Conservation (phyloP, 148 eudicot genomes). For the Nepenthes mirabilis region DNA sequence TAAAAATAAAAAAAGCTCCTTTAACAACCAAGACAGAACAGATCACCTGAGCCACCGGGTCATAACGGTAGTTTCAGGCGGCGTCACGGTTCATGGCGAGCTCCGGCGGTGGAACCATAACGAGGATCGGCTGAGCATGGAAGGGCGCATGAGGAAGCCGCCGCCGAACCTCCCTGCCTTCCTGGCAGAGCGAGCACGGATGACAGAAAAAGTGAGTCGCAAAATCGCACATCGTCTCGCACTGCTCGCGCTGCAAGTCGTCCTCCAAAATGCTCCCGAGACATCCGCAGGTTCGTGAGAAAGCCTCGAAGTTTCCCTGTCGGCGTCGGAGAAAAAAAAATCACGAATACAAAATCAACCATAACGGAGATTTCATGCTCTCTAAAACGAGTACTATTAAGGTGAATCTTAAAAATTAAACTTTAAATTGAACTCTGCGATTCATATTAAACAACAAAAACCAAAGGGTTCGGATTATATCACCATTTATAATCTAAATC, state of each 20-base stretch:
- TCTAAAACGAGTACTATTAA: neutral
- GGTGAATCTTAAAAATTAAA: neutral
- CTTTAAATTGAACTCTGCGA: too few species aligned
- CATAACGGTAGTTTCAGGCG: neutral
- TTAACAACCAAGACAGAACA: too few species aligned
- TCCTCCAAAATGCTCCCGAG: constrained; percentile 53
- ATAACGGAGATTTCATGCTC: too few species aligned
- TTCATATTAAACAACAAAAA: too few species aligned
- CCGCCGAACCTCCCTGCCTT: constrained; percentile 79
- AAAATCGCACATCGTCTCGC: constrained; percentile 63
- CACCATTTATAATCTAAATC: too few species aligned
- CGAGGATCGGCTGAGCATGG: constrained; percentile 38
- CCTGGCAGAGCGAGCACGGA: constrained; percentile 81
- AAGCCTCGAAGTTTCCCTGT: constrained; percentile 67
- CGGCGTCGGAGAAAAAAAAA: neutral
- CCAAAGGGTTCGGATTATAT: too few species aligned
- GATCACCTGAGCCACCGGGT: too few species aligned
- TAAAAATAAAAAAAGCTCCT: too few species aligned
- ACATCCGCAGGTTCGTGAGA: constrained; percentile 40
- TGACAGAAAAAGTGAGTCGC: constrained; percentile 73
- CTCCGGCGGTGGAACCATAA: constrained; percentile 52
- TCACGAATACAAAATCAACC: neutral
- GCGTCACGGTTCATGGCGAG: constrained; percentile 62
- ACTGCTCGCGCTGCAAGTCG: constrained; percentile 58
- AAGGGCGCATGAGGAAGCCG: constrained; percentile 80